Evolutionary conservation across 139 green algal genomes (phyloP).

Genomic region (Dunaliella primolecta): DNA sequence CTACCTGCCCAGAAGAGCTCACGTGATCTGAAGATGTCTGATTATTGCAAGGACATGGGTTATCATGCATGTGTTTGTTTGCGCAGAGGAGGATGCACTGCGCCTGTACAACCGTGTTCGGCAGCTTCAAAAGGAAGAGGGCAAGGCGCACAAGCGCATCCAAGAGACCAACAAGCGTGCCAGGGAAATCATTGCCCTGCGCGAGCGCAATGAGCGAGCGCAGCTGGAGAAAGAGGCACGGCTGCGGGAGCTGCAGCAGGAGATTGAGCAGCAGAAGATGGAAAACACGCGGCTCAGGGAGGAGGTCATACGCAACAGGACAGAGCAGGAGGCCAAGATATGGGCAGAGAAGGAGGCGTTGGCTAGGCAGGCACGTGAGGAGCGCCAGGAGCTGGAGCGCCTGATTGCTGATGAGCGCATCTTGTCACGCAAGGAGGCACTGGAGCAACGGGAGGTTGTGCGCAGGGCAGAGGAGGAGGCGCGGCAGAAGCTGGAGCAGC

Average conservation of each 20-base stretch:
- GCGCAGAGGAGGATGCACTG: constrained; percentile 62
- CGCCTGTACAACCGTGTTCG: constrained; percentile 68
- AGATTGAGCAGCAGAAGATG: constrained; percentile 49
- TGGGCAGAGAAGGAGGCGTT: constrained; percentile 36
- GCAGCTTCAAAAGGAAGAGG: constrained; percentile 72
- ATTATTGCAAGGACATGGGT: no score
- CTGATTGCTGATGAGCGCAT: constrained; percentile 49
- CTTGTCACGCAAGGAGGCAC: constrained; percentile 49
- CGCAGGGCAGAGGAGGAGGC: constrained; percentile 48
- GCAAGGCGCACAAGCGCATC: constrained; percentile 59
- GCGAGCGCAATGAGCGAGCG: constrained; percentile 52
- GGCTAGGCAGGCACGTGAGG: constrained; percentile 56
- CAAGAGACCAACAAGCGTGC: constrained; percentile 60
- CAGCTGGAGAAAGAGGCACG: constrained; percentile 51
- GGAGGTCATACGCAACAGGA: constrained; percentile 40
- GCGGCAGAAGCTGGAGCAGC: constrained; percentile 43
- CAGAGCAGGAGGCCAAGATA: constrained; percentile 49
- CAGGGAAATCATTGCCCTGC: constrained; percentile 49
- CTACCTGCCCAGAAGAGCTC: no score
- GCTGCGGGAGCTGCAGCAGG: constrained; percentile 33
- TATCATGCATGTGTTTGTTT: no score
- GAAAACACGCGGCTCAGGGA: constrained; percentile 53
- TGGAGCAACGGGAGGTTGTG: constrained; percentile 64
- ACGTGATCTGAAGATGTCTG: no score
- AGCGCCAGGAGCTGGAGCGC: constrained; percentile 51